Evolutionary conservation across 306 rosid species (phyloP), one percentile per base, ranked within the genome.

Genomic region (Purshia tridentata): DNA sequence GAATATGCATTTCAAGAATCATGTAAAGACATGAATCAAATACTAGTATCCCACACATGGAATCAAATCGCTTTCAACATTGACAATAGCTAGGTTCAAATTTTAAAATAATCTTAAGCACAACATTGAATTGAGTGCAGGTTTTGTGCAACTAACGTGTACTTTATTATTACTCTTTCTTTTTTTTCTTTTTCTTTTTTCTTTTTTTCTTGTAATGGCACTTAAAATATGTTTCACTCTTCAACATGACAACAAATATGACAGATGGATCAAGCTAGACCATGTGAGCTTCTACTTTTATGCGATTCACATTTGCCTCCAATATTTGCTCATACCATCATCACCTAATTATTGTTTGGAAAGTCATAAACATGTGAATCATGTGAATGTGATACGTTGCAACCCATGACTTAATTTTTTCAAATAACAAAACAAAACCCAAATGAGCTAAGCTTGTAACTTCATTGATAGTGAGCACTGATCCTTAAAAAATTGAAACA

Each of bases 281-380:
- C 69, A 44, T 64, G 69, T 64, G 69, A 42, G 39, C 52, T 18
- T 45, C 54, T 65, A 65, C 69, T 20, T 19, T 45, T 20, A 11
- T 44, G 50, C 22, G 51, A 64, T 48, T 20, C 4, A 9, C 9
- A 13, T 56, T 2, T 56, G 11, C 6, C 15, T 2, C 35, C 39
- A 56, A 20, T 18, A 29, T 8, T 22, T 4, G 22, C 62, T 23
- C 62, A 55, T 18, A 19, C 1, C n/a, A 55, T 22, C n/a, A 55
- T 22, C 63, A 57, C 41, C 63, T 23, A 57, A 23, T 1, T 20
- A 1, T 20, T 55, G 18, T 58, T 58, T 12, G 0, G 4, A 55
- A 20, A 19, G 4, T 18, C 9, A 55, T 55, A 55, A 55, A 29
- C 35, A 29, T 29, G 35, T n/a, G n/a, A n/a, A n/a, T n/a, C n/a